Evolutionary conservation across 202 grass and related monocot genomes (phyloP).

Genomic region (Eragrostis tef): DNA sequence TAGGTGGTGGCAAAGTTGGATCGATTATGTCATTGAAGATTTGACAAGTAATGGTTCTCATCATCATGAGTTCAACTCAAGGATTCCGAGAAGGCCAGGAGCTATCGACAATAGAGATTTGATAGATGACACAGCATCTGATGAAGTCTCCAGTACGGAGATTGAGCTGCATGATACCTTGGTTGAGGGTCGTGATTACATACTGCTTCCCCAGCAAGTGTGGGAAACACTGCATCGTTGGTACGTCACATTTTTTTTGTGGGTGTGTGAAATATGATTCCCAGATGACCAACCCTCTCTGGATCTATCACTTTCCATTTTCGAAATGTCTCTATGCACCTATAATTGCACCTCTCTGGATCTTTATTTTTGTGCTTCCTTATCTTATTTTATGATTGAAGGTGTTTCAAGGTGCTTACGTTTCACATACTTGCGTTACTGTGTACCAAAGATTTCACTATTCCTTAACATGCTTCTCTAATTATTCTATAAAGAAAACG

Average conservation of each 20-base stretch:
- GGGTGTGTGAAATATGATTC: slow-evolving; percentile 1
- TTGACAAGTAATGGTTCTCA: slow-evolving; percentile 74
- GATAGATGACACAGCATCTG: slow-evolving; percentile 69
- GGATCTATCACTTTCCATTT: slow-evolving; percentile 32
- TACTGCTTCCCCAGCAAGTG: slow-evolving; percentile 88
- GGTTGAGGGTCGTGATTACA: slow-evolving; percentile 95
- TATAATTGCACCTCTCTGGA: slow-evolving; percentile 1
- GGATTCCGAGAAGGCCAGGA: slow-evolving; percentile 64
- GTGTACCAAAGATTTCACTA: slow-evolving; percentile 13
- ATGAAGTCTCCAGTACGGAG: slow-evolving; percentile 80
- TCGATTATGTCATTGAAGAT: slow-evolving; percentile 97
- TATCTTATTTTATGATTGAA: not conserved
- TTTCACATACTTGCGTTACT: slow-evolving; percentile 19
- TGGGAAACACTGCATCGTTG: slow-evolving; percentile 93
- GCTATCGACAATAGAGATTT: slow-evolving; percentile 93
- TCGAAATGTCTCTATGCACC: slow-evolving; percentile 4
- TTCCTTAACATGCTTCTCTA: slow-evolving; percentile 24
- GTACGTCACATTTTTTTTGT: slow-evolving; percentile 53
- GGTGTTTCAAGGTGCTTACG: slow-evolving; percentile 18
- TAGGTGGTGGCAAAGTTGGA: slow-evolving; percentile 99
- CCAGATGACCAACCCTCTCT: not conserved
- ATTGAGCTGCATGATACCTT: slow-evolving; percentile 95
- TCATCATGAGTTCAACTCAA: slow-evolving; percentile 61
- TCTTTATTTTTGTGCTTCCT: slow-evolving; percentile 14
- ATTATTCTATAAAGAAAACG: slow-evolving; percentile 28